Evolutionary conservation across 2,329 filamentous ascomycete species (phyloP), one percentile per base, ranked within the genome.

Genomic region (Nigrospora sphaerica): DNA sequence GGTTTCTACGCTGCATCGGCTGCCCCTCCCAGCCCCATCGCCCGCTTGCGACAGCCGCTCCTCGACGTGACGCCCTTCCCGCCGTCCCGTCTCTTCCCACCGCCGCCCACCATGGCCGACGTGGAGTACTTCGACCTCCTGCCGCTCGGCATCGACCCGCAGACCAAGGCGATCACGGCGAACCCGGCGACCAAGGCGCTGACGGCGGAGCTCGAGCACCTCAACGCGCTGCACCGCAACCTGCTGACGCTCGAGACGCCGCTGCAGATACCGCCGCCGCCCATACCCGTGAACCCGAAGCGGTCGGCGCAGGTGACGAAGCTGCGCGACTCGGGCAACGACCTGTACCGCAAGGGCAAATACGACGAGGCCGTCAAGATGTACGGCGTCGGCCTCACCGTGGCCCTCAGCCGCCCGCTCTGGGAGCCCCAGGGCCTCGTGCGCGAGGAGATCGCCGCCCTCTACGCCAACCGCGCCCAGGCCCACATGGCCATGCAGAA

Each of bases 211-310:
- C 81, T 96, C 55, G 69, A 76, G 32, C 72, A 81, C 37, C 81
- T 97, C 50, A 96, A 95, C 75, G 62, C 67, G 43, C 80, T 96
- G 43, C 88, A 95, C 80, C 81, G 82, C 55, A 67, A 78, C 38
- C 79, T 97, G 50, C 73, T 93, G 57, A 67, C 68, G 46, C 78
- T 89, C 55, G 75, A 80, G 39, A 66, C 72, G 31, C 80, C 85
- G 6, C 76, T 80, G 49, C 75, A 70, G 41, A 73, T 89, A 17
- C 92, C 92, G 0, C 90, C 91, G 6, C 86, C 92, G 0, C 93
- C 93, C 0, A 78, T 95, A 37, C 91, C 91, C 49, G 85, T 96
- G 51, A 95, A 95, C 74, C 91, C 89, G 44, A 95, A 96, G 72
- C 88, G 92, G 61, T 84, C 80, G 54, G 89, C 88, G 33, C 83